Base-by-base conservation (phyloP, 352 stramenopile species). In the Globisporangium spiculum region DNA sequence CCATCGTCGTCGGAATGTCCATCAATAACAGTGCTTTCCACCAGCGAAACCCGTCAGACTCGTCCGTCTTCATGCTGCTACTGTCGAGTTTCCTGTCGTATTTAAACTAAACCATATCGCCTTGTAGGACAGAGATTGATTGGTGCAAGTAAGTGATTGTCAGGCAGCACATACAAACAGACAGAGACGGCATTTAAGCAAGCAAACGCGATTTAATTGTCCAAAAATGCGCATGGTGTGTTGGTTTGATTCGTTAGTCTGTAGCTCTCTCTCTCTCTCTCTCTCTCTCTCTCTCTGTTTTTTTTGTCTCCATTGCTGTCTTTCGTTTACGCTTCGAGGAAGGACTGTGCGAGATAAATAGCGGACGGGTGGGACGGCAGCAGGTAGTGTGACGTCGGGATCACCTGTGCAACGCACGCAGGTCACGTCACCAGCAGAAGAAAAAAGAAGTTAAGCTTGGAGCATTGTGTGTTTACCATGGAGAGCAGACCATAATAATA, bases 381-480 rank as follows among this genome's bases (percentile, higher is more conserved):
- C 63, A 79, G 70, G 68, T 87, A 89, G 67, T 92, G 83, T 16
- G 83, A 74, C 27, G 75, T 73, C 1, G 70, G 70, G 36, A 91
- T 54, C 61, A 88, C 70, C 83, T 91, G 72, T 32, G 30, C 30
- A 32, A 1, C 30, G 30, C 30, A 32, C 38, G 22, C 52, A 57
- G 36, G 32, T 30, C 52, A n/a, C 10, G 16, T 26, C 52, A 57
- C 3, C 22, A 27, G 52, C 18, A 20, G 10, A 18, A 18, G 41
- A n/a, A 48, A 48, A 7, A n/a, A 48, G 1, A 6, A 24, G 16
- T 16, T 5, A n/a, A 36, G 22, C 50, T 30, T 20, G 10, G 26
- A 14, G 50, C 50, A 32, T 30, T 30, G 4, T 26, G 30, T 44
- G 5, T 26, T 18, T 44, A 26, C 54, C 54, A 30, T 56, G 7